Conservation (phyloP, 208 protist genomes). For the Tritrichomonas foetus region DNA sequence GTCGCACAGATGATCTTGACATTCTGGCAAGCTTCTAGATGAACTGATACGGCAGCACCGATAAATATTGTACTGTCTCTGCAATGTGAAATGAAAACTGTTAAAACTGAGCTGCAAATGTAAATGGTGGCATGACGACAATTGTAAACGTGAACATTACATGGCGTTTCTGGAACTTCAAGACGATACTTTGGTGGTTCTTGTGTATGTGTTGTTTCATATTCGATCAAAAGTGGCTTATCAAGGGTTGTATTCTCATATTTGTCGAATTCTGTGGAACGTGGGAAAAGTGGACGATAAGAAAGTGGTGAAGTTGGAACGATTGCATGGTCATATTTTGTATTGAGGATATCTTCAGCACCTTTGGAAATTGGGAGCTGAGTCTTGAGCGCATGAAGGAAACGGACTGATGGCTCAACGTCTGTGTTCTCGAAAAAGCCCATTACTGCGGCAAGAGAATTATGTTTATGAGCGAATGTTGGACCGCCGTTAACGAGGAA, state of each 20-base stretch:
- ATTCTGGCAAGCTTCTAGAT: not conserved
- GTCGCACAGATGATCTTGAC: not conserved
- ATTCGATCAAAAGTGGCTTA: not conserved
- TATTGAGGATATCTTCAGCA: not conserved
- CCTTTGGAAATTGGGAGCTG: not conserved
- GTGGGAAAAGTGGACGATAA: not conserved
- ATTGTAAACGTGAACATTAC: not conserved
- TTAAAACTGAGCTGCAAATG: not conserved
- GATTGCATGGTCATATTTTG: no score
- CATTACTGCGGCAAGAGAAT: not conserved
- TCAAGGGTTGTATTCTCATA: not conserved
- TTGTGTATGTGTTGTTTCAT: not conserved
- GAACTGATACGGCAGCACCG: not conserved
- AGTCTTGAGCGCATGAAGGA: not conserved
- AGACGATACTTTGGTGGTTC: no score
- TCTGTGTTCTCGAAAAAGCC: not conserved
- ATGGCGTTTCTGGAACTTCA: not conserved
- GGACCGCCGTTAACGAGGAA: not conserved
- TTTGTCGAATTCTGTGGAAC: not conserved
- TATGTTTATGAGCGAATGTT: not conserved
- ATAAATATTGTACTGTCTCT: slow-evolving; percentile 15
- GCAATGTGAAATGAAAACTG: slow-evolving; percentile 8
- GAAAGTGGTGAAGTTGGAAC: not conserved
- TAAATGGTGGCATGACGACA: not conserved
- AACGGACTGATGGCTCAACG: not conserved